Conservation (phyloP, 2,329 filamentous ascomycete species). For the Pseudopyrenochaeta lycopersici region DNA sequence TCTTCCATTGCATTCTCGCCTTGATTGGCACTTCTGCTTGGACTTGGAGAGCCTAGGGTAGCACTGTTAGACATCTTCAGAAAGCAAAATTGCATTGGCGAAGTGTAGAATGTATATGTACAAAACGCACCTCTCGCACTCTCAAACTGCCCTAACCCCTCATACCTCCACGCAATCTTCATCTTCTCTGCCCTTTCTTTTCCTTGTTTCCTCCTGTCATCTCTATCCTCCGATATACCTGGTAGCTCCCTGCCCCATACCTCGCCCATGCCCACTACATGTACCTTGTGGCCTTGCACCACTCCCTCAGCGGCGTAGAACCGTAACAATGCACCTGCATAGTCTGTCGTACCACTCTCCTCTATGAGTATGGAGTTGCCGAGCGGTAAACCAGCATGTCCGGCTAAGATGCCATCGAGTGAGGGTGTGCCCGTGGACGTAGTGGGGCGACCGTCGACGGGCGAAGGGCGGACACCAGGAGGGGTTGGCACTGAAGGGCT, state of each 20-base stretch:
- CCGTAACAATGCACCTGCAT: constrained; percentile 80
- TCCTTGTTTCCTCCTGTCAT: constrained; percentile 34
- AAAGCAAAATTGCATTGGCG: constrained; percentile 19
- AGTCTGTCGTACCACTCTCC: constrained; percentile 94
- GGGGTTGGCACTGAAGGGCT: constrained; percentile 21
- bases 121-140: constrained; percentile 68
- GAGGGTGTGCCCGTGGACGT: constrained; percentile 92
- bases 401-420: constrained; percentile 83
- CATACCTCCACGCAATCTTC: constrained; percentile 99
- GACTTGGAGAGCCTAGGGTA: constrained; percentile 31
- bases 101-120: constrained; percentile 19
- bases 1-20: constrained; percentile 60
- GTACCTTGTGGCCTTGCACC: constrained; percentile 87
- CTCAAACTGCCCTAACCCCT: constrained; percentile 78
- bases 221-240: constrained; percentile 66
- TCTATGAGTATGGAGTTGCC: constrained; percentile 83
- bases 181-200: constrained; percentile 69
- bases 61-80: constrained; percentile 8
- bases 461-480: constrained; percentile 78
- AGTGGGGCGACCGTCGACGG: constrained; percentile 84
- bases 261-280: constrained; percentile 82
- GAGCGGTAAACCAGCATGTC: constrained; percentile 83
- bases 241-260: constrained; percentile 86
- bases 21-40: constrained; percentile 24
- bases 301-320: constrained; percentile 95